phyloP scores from a whole-genome alignment of 1,284 basidiomycete genomes.

The Pholiota adiposa region DNA sequence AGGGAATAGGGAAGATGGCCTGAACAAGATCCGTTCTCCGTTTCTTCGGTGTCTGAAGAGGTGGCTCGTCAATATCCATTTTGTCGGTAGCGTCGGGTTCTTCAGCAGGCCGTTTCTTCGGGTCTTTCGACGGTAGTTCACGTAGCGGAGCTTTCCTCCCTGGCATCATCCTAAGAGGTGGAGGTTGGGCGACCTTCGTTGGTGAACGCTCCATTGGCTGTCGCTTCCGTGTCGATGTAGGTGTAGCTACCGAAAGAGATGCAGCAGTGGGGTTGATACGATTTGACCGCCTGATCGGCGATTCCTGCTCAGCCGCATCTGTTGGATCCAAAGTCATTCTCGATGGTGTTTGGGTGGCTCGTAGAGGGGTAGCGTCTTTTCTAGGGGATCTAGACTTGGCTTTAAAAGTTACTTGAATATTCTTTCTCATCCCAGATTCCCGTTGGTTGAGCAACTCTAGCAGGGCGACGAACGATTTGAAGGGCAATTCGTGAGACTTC shows the following conservation, averaged over 20 bases:
- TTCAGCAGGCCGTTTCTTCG: slow-evolving; percentile 22
- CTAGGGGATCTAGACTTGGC: not conserved
- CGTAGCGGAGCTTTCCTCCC: slow-evolving; percentile 23
- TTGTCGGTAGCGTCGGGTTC: not conserved
- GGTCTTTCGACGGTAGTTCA: slow-evolving; percentile 29
- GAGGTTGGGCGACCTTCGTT: slow-evolving; percentile 16
- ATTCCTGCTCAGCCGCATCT: not conserved
- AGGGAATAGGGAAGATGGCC: not conserved
- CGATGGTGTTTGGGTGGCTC: slow-evolving; percentile 25
- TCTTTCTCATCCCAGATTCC: slow-evolving; percentile 24
- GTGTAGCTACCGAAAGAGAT: slow-evolving; percentile 1
- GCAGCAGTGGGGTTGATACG: not conserved
- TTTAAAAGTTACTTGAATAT: slow-evolving; percentile 23
- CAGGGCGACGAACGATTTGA: slow-evolving; percentile 25
- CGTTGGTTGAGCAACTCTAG: slow-evolving; percentile 25
- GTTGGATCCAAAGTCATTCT: not conserved
- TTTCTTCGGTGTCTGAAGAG: slow-evolving; percentile 21
- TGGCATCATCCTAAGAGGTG: slow-evolving; percentile 10
- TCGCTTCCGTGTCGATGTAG: slow-evolving; percentile 13
- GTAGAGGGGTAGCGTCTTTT: slow-evolving; percentile 10
- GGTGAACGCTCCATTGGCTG: slow-evolving; percentile 8
- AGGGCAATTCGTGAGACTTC: slow-evolving; percentile 25
- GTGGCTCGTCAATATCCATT: slow-evolving; percentile 7
- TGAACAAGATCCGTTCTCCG: slow-evolving; percentile 11
- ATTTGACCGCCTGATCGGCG: slow-evolving; percentile 4